Percentiles rank a stretch among this genome's conserved stretches.
Conservation (phyloP, 768 basidiomycete genomes). For the Boletus pseudo-olivaceus region DNA sequence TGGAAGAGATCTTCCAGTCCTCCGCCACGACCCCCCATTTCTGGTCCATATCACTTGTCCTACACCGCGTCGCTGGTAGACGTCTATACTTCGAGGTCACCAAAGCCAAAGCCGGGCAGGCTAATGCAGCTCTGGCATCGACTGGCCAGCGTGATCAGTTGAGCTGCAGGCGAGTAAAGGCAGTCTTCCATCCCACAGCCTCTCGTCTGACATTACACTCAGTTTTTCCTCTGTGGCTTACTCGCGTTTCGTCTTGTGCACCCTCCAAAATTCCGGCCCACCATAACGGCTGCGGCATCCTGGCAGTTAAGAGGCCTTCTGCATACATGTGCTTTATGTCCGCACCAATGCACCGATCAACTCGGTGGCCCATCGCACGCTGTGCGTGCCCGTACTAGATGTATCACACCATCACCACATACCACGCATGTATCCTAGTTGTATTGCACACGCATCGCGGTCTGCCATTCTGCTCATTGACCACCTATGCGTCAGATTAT, state of each 20-base stretch:
- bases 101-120: conserved; percentile 21
- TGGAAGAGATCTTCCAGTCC: conserved; percentile 20
- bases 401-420: conserved; percentile 5
- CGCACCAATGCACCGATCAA: conserved; percentile 17
- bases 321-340: conserved; percentile 15
- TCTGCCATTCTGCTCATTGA: conserved; percentile 12
- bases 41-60: conserved; percentile 31
- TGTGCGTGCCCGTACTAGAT: conserved; percentile 21
- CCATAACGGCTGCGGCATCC: not conserved
- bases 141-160: conserved; percentile 19
- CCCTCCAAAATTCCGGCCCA: not conserved
- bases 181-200: not conserved
- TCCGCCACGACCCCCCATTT: conserved; percentile 28
- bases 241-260: not conserved
- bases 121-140: conserved; percentile 29
- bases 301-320: not conserved
- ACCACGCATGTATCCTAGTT: conserved; percentile 19
- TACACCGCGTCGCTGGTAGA: conserved; percentile 33
- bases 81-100: conserved; percentile 10
- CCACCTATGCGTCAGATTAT: conserved; percentile 5
- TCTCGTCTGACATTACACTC: not conserved
- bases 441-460: conserved; percentile 10
- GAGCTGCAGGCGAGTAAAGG: conserved; percentile 6
- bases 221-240: not conserved
- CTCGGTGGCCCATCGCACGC: conserved; percentile 20